A percentile compares a stretch with the other conserved stretches of the same genome.
phyloP scores from a whole-genome alignment of 345 rosid genomes.

The Acer campestre region DNA sequence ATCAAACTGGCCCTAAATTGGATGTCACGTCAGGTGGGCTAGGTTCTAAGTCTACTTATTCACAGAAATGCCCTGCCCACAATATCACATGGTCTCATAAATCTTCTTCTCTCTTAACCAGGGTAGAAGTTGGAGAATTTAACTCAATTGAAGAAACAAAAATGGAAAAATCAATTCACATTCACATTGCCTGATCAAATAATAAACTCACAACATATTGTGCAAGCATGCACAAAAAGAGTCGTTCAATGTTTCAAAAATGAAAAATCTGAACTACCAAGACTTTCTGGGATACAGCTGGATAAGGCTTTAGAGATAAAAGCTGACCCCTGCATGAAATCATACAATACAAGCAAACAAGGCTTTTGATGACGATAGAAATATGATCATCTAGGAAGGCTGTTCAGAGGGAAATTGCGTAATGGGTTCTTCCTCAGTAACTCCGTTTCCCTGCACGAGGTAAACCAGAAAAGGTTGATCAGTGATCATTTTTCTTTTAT shows the following conservation, averaged over 20 bases:
- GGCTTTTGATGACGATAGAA: neutral
- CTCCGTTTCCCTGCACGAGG: constrained; percentile 64
- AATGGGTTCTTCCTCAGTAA: constrained; percentile 77
- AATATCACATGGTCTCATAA: too few relatives aligned
- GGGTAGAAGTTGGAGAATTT: too few relatives aligned
- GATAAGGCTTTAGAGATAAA: constrained; percentile 46
- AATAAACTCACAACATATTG: neutral
- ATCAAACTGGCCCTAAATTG: too few relatives aligned
- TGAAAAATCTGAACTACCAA: neutral
- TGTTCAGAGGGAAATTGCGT: constrained; percentile 71
- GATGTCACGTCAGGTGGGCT: too few relatives aligned
- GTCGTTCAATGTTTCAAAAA: neutral
- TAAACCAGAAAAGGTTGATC: neutral
- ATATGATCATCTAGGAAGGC: constrained; percentile 65
- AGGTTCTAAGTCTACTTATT: neutral
- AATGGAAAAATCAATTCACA: too few relatives aligned
- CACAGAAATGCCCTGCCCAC: neutral
- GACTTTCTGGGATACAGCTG: neutral
- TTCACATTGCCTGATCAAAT: neutral
- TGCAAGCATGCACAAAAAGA: neutral
- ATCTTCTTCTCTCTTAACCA: too few relatives aligned
- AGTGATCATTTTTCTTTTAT: neutral
- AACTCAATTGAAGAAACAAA: too few relatives aligned
- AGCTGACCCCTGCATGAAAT: constrained; percentile 33
- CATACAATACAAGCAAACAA: neutral